Percentiles rank a stretch among this genome's conserved stretches.
These are phyloP conservation scores for Entomortierella parvispora DNA, from an alignment of 192 early-diverging fungal species.

Conservation along the genomic window DNA sequence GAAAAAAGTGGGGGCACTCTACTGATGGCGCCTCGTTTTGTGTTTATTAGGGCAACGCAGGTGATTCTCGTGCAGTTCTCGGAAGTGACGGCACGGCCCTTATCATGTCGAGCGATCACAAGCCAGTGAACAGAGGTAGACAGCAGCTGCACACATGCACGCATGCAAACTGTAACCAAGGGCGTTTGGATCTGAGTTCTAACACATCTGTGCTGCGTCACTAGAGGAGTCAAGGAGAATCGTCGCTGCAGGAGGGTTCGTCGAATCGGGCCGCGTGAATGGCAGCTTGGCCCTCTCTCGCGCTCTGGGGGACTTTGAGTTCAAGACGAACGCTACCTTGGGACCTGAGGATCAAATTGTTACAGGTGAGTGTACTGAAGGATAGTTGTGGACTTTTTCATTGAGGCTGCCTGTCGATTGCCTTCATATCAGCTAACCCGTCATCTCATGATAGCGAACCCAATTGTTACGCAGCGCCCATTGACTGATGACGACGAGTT, in stretches of 20 bases:
- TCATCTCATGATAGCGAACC: slow-evolving; percentile 63
- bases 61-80: slow-evolving; percentile 95
- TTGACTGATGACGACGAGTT: slow-evolving; percentile 86
- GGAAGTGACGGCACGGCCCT: slow-evolving; percentile 79
- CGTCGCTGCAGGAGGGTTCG: slow-evolving; percentile 91
- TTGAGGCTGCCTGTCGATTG: too few relatives aligned
- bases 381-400: too few relatives aligned
- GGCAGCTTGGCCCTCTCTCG: slow-evolving; percentile 97
- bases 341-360: slow-evolving; percentile 92
- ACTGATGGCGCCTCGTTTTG: too few relatives aligned
- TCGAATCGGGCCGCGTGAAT: slow-evolving; percentile 98
- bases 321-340: slow-evolving; percentile 88
- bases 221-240: slow-evolving; percentile 86
- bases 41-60: slow-evolving; percentile 80
- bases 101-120: slow-evolving; percentile 93
- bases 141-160: too few relatives aligned
- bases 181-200: too few relatives aligned
- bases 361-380: slow-evolving; percentile 62
- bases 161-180: too few relatives aligned
- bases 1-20: neutral
- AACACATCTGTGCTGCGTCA: neutral
- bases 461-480: slow-evolving; percentile 77
- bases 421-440: too few relatives aligned
- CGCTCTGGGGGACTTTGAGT: slow-evolving; percentile 98
- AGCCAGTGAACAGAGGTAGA: slow-evolving; percentile 82